Percentiles rank a stretch among this genome's conserved stretches.
Conservation (phyloP, 2,329 filamentous ascomycete species). For the Ceratocystis variospora region DNA sequence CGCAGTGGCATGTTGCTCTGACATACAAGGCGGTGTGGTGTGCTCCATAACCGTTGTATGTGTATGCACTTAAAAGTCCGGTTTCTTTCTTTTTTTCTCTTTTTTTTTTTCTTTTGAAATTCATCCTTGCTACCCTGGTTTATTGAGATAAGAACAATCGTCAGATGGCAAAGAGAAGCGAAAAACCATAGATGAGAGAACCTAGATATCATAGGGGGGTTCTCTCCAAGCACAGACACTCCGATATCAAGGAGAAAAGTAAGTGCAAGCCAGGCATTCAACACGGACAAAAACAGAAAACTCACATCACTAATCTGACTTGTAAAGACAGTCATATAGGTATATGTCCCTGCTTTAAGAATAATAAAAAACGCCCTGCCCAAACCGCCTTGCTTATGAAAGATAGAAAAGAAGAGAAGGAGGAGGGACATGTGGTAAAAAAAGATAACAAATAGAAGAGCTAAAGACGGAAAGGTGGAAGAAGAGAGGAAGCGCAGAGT, state of each 20-base stretch:
- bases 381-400: slow-evolving; percentile 10
- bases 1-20: not conserved
- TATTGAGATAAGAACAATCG: not conserved
- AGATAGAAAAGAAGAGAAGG: not conserved
- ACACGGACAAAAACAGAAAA: not conserved
- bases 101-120: not conserved
- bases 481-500: not conserved
- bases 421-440: not conserved
- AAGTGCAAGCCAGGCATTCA: not conserved
- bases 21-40: not conserved
- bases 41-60: not conserved
- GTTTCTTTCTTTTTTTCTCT: not conserved
- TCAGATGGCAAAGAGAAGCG: not conserved
- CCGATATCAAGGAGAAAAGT: not conserved
- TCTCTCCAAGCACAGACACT: not conserved
- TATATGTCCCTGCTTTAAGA: not conserved
- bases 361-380: slow-evolving; percentile 2
- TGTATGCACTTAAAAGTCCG: not conserved
- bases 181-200: not conserved
- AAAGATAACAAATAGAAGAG: not conserved
- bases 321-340: not conserved
- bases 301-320: not conserved
- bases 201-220: not conserved
- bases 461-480: not conserved
- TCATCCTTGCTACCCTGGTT: too few relatives aligned